phyloP scores from a whole-genome alignment of 768 basidiomycete species.

The Dendrothele bispora region DNA sequence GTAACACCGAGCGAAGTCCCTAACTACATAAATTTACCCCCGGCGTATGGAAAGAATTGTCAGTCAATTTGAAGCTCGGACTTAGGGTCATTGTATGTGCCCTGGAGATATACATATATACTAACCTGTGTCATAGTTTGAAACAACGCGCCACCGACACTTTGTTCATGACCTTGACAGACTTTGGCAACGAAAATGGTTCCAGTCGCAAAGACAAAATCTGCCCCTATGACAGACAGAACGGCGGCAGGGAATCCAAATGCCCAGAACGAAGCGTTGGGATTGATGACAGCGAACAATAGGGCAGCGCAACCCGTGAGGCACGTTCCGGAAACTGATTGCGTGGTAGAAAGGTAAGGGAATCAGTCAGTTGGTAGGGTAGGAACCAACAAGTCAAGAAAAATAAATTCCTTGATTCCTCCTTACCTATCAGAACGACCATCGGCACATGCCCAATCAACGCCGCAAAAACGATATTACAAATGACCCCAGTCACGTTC shows the following conservation, averaged over 20 bases:
- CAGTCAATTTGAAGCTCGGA: not conserved
- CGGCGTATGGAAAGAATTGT: too few species aligned
- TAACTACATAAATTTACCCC: slow-evolving; percentile 52
- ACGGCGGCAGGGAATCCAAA: slow-evolving; percentile 70
- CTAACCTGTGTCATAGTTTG: slow-evolving; percentile 68
- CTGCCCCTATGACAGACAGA: slow-evolving; percentile 70
- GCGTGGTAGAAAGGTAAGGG: not conserved
- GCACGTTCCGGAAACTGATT: slow-evolving; percentile 43
- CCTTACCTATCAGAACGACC: slow-evolving; percentile 59
- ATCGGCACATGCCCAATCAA: slow-evolving; percentile 57
- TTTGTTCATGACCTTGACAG: slow-evolving; percentile 67
- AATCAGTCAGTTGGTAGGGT: too few species aligned
- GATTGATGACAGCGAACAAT: slow-evolving; percentile 67
- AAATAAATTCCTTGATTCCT: too few species aligned
- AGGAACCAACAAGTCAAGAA: slow-evolving; percentile 17
- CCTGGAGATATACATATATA: not conserved
- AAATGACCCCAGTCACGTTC: slow-evolving; percentile 61
- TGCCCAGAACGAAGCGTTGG: slow-evolving; percentile 66
- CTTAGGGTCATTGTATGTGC: not conserved
- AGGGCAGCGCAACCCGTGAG: slow-evolving; percentile 59
- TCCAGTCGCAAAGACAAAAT: slow-evolving; percentile 74
- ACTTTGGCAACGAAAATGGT: slow-evolving; percentile 75
- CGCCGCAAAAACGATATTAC: slow-evolving; percentile 65
- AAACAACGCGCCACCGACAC: slow-evolving; percentile 73
- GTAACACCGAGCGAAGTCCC: slow-evolving; percentile 73